phyloP scores from a whole-genome alignment of 345 rosid species.

The Sapria himalayana region DNA sequence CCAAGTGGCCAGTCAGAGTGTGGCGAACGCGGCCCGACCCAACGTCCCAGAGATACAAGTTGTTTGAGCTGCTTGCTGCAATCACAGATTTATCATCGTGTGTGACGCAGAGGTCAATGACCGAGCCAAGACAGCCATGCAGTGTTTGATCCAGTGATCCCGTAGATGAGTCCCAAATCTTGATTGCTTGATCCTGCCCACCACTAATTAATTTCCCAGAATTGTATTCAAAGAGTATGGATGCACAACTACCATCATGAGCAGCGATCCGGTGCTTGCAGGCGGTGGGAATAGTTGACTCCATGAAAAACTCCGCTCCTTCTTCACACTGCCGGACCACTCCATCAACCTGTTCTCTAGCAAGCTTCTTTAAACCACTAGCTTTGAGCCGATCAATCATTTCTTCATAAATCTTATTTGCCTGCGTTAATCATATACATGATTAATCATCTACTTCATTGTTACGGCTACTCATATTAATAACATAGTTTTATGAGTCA shows the following conservation, averaged over 20 bases:
- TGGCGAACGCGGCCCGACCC: constrained; percentile 57
- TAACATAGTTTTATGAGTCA: too few relatives aligned
- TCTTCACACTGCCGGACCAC: constrained; percentile 78
- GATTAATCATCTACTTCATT: too few relatives aligned
- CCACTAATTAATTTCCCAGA: constrained; percentile 63
- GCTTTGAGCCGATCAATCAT: constrained; percentile 72
- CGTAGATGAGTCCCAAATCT: constrained; percentile 73
- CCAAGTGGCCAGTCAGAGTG: constrained; percentile 71
- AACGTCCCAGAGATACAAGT: constrained; percentile 82
- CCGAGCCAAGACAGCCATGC: constrained; percentile 68
- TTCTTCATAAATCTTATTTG: constrained; percentile 77
- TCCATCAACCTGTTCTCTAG: constrained; percentile 88
- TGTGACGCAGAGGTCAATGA: constrained; percentile 66
- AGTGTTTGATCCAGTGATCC: constrained; percentile 49
- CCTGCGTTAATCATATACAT: constrained; percentile 20
- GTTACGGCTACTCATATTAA: too few relatives aligned
- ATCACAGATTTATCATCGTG: constrained; percentile 65
- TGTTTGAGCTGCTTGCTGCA: constrained; percentile 94
- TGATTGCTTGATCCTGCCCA: constrained; percentile 67
- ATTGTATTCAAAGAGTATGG: constrained; percentile 56
- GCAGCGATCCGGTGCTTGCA: constrained; percentile 65
- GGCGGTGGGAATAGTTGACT: constrained; percentile 47
- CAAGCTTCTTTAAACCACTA: constrained; percentile 72
- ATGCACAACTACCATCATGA: constrained; percentile 90
- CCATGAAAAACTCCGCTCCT: constrained; percentile 69